Evolutionary conservation across 2,329 filamentous ascomycete genomes (phyloP), one percentile per base, ranked within the genome.

Genomic region (Blastomyces emzantsi): DNA sequence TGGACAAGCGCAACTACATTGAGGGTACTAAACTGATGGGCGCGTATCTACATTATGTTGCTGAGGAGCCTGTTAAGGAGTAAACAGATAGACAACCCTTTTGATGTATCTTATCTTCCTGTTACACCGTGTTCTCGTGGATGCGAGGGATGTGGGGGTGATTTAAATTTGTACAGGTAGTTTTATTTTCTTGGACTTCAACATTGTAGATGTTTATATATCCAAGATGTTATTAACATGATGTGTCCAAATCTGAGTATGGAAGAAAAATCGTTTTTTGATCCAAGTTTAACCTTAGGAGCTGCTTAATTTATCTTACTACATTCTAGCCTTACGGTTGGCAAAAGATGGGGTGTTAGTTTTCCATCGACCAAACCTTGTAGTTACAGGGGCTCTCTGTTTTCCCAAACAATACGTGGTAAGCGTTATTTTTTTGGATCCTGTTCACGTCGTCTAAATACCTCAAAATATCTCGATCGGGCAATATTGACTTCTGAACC

Each of bases 1-100:
- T 99, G 64, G 94, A 99, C 77, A 92, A 90, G 84, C 86, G 85
- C 74, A 99, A 99, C 80, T 99, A 99, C 77, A 96, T 99, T 72
- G 92, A 99, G 81, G 94, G 94, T 59, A 97, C 90, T 71, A 99
- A 99, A 85, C 79, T 99, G 67, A 79, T 99, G 64, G 94, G 94
- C 58, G 90, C 93, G 3, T 99, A 99, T 76, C 80, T 99, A 73
- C 93, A 97, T 79, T 97, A 97, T 71, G 92, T 96, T 68, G 92
- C 92, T 1, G 90, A 93, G 74, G 94, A 99, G 83, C 87, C 90
- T 49, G 86, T 82, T 72, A 67, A 60, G 30, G 63, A 63, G 58
- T 49, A 60, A 28, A 60, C 17, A 25, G 28, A 28, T 36, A 49
- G 6, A 39, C 47, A 51, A 6, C 15, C 47, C 1, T 28, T 49